These are phyloP conservation scores for Penicillium olsonii DNA, from an alignment of 2,329 filamentous ascomycete species.

Conservation along the genomic window DNA sequence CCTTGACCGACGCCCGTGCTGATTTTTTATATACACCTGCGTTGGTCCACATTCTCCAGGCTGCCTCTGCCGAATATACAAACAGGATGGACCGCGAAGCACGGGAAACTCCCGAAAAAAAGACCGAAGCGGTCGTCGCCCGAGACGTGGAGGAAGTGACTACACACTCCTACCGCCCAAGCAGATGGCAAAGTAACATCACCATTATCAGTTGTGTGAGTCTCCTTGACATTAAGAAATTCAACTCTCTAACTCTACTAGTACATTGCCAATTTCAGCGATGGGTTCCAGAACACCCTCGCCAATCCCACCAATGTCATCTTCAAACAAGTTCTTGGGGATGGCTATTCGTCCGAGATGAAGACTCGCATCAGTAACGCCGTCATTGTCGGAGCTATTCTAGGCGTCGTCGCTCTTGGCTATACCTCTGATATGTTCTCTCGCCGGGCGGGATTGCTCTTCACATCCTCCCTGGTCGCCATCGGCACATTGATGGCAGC, in stretches of 20 bases:
- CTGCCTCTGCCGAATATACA: too few species aligned
- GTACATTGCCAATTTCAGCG: conserved; percentile 37
- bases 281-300: conserved; percentile 33
- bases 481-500: conserved; percentile 38
- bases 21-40: too few species aligned
- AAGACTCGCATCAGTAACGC: conserved; percentile 35
- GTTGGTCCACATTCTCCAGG: too few species aligned
- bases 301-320: conserved; percentile 37
- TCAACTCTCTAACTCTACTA: background rate
- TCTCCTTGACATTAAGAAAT: background rate
- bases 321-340: conserved; percentile 30
- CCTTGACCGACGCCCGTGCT: background rate
- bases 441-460: conserved; percentile 28
- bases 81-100: too few species aligned
- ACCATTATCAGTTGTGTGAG: conserved; percentile 33
- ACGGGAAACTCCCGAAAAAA: conserved; percentile 6
- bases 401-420: conserved; percentile 30
- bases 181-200: conserved; percentile 29
- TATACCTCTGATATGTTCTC: conserved; percentile 33
- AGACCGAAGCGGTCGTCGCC: conserved; percentile 8
- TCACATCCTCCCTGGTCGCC: conserved; percentile 31
- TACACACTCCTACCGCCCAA: conserved; percentile 19
- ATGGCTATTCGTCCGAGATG: conserved; percentile 29
- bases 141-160: conserved; percentile 4
- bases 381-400: conserved; percentile 31